Percentiles rank a stretch among this genome's conserved stretches.
Evolutionary conservation across 495 filamentous ascomycete species (phyloP).

Genomic region (Achaetomiella virescens): DNA sequence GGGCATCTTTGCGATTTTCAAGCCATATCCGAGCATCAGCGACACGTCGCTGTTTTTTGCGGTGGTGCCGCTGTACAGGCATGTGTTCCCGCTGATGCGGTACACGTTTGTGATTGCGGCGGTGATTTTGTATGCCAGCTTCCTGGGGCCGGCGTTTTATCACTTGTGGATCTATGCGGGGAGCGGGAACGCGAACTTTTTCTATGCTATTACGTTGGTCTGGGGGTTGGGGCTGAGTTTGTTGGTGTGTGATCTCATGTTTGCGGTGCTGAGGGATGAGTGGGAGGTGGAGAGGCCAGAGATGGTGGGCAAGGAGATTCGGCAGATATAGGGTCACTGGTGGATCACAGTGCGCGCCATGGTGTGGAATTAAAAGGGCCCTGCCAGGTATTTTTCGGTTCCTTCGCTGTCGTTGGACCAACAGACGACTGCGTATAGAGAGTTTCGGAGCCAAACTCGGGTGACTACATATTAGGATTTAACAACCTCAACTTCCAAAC

Average conservation of each 20-base stretch:
- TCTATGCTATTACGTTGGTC: conserved; percentile 96
- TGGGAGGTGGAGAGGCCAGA: conserved; percentile 91
- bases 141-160: conserved; percentile 93
- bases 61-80: conserved; percentile 78
- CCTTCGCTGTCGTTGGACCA: too few species aligned
- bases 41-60: conserved; percentile 80
- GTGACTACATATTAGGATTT: not conserved
- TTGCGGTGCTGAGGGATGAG: conserved; percentile 84
- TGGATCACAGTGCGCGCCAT: not conserved
- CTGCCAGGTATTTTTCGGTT: too few species aligned
- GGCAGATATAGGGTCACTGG: conserved; percentile 61
- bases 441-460: not conserved
- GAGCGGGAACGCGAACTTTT: conserved; percentile 97
- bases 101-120: conserved; percentile 83
- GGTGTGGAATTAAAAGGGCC: too few species aligned
- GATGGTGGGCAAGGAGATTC: conserved; percentile 76
- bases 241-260: conserved; percentile 72
- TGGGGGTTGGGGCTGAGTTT: conserved; percentile 87
- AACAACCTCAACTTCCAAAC: not conserved
- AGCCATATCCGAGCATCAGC: conserved; percentile 89
- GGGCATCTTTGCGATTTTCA: conserved; percentile 87
- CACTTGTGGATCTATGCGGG: conserved; percentile 98
- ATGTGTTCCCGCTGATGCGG: conserved; percentile 91
- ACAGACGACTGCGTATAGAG: too few species aligned
- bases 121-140: conserved; percentile 74